Percentiles rank a stretch among this genome's conserved stretches.
These are phyloP conservation scores for Neolentinus lepideus DNA, from an alignment of 1,284 basidiomycete species.

Conservation along the genomic window DNA sequence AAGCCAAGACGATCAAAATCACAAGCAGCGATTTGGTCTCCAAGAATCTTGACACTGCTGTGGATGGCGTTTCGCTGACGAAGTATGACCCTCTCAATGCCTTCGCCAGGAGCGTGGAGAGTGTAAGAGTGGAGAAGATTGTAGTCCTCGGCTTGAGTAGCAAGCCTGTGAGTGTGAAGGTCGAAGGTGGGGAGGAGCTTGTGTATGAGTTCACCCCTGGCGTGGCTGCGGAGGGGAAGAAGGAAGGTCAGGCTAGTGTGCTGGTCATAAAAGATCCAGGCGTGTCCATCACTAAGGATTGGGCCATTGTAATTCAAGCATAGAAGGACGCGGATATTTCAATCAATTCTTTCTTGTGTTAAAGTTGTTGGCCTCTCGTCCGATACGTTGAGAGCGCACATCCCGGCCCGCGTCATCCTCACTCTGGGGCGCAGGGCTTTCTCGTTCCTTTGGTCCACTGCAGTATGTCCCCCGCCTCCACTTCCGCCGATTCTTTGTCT, in stretches of 20 bases:
- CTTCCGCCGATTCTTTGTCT: too few species aligned
- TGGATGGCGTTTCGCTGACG: slow-evolving; percentile 41
- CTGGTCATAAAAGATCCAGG: slow-evolving; percentile 77
- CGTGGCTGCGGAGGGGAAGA: slow-evolving; percentile 40
- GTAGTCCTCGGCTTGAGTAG: slow-evolving; percentile 68
- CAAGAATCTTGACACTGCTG: slow-evolving; percentile 35
- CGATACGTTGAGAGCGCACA: too few species aligned
- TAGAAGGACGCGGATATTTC: not conserved
- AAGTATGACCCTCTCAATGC: slow-evolving; percentile 51
- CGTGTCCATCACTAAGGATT: slow-evolving; percentile 58
- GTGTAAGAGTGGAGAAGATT: slow-evolving; percentile 77
- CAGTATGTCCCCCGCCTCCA: too few species aligned
- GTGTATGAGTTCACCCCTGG: slow-evolving; percentile 52
- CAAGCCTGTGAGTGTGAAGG: slow-evolving; percentile 55
- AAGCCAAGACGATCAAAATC: slow-evolving; percentile 37
- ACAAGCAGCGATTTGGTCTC: slow-evolving; percentile 48
- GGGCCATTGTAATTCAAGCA: slow-evolving; percentile 51
- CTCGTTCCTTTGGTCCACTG: too few species aligned
- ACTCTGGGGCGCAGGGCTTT: too few species aligned
- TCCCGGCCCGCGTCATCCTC: too few species aligned
- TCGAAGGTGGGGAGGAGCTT: slow-evolving; percentile 45
- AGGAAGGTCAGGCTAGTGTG: slow-evolving; percentile 55
- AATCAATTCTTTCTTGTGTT: too few species aligned
- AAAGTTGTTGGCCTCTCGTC: too few species aligned
- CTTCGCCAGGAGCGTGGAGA: slow-evolving; percentile 59